phyloP scores from a whole-genome alignment of 2,329 filamentous ascomycete genomes.

The Mycosphaerella sp. region DNA sequence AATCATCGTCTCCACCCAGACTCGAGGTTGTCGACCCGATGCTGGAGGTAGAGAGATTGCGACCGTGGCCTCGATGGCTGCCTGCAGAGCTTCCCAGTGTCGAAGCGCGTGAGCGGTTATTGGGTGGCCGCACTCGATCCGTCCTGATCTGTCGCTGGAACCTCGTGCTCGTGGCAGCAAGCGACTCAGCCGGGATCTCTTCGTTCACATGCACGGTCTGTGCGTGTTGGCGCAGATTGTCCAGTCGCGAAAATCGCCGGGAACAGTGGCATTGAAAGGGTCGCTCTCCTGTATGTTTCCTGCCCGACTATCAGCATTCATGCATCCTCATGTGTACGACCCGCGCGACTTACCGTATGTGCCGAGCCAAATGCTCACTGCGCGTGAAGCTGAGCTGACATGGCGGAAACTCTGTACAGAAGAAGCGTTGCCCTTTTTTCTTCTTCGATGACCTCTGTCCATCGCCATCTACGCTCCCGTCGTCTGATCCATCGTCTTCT shows the following conservation, averaged over 20 bases:
- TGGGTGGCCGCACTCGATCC: constrained; percentile 70
- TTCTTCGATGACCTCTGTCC: constrained; percentile 79
- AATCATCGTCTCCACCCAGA: constrained; percentile 60
- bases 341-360: constrained; percentile 66
- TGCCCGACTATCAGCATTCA: constrained; percentile 37
- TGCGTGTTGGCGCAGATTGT: constrained; percentile 93
- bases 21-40: constrained; percentile 69
- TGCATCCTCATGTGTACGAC: background rate
- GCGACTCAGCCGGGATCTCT: constrained; percentile 87
- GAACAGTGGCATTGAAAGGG: constrained; percentile 96
- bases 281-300: constrained; percentile 95
- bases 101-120: constrained; percentile 66
- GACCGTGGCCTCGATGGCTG: constrained; percentile 70
- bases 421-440: constrained; percentile 94
- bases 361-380: constrained; percentile 89
- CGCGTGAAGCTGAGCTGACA: constrained; percentile 92
- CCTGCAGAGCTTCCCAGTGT: constrained; percentile 63
- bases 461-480: constrained; percentile 46
- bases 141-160: constrained; percentile 90
- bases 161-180: constrained; percentile 84
- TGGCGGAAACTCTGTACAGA: constrained; percentile 89
- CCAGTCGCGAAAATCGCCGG: constrained; percentile 83
- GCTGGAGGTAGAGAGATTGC: constrained; percentile 82
- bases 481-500: constrained; percentile 52
- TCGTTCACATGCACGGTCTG: constrained; percentile 98